A percentile compares a stretch with the other conserved stretches of the same genome.
Conservation (phyloP, 2,329 filamentous ascomycete genomes). For the Xylariales sp. region DNA sequence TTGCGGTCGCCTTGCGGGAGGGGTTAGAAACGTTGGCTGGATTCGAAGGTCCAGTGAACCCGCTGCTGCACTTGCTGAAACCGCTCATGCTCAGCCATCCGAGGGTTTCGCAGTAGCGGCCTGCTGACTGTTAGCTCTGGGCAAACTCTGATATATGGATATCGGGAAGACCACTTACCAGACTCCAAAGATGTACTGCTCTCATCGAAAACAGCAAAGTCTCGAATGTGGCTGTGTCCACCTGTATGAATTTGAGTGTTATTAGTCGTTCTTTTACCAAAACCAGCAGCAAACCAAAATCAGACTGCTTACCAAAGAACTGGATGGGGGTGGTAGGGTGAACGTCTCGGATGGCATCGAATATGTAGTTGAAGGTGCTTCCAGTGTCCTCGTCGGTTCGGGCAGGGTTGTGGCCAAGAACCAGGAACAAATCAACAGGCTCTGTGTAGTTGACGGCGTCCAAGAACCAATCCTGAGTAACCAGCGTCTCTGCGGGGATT, state of each 20-base stretch:
- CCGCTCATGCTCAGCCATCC: slow-evolving; percentile 64
- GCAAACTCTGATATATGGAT: too few relatives aligned
- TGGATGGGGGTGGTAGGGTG: slow-evolving; percentile 57
- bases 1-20: slow-evolving; percentile 31
- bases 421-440: slow-evolving; percentile 58
- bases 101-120: slow-evolving; percentile 64
- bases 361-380: slow-evolving; percentile 41
- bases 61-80: slow-evolving; percentile 43
- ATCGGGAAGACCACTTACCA: slow-evolving; percentile 13
- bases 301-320: slow-evolving; percentile 38
- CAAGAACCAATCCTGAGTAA: slow-evolving; percentile 56
- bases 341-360: slow-evolving; percentile 52
- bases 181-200: slow-evolving; percentile 58
- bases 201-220: slow-evolving; percentile 61
- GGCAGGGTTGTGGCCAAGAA: slow-evolving; percentile 61
- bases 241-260: slow-evolving; percentile 33
- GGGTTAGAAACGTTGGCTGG: slow-evolving; percentile 3
- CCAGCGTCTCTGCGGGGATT: slow-evolving; percentile 45
- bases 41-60: slow-evolving; percentile 25
- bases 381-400: slow-evolving; percentile 33
- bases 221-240: slow-evolving; percentile 60
- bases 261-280: slow-evolving; percentile 2
- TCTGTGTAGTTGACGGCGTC: slow-evolving; percentile 47
- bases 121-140: too few relatives aligned
- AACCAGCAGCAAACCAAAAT: neutral